Base-by-base conservation (phyloP, 2,329 filamentous ascomycete genomes). In the Phialophora chinensis region DNA sequence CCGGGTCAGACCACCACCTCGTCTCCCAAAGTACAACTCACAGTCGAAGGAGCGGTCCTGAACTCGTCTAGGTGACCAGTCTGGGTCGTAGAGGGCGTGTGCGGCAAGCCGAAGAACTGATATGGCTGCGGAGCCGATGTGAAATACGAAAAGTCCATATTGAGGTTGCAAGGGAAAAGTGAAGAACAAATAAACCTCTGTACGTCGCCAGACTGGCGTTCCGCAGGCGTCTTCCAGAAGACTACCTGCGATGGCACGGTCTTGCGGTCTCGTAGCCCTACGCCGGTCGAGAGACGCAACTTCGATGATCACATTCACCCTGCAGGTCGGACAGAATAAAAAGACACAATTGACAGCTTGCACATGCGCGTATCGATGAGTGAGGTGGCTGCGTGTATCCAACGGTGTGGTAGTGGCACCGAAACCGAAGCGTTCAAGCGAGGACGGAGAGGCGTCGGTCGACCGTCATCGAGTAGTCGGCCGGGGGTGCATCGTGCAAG, bases 71-170 rank as follows among this genome's bases (percentile, higher is more conserved):
- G 75, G 66, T 74, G 75, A 63, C 75, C 75, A 66, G 73, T 74
- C 68, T 76, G 76, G 17, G 74, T 74, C 38, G 79, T 79, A 50
- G 63, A 74, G 63, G 67, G 74, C 56, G 75, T 77, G 3, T 76
- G 75, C 20, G 82, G 78, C 66, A 85, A 76, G 60, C 80, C 81
- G 58, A 84, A 79, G 68, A 84, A 83, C 47, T 81, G 79, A 71
- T 83, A 87, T 20, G 75, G 73, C 56, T 73, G 72, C 23, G 79
- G 73, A 38, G 79, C 76, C 20, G 80, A 73, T 59, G 76, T 74
- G 71, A 83, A 87, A 75, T 84, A 87, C 61, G 81, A 79, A 75
- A 86, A 88, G 72, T 88, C 85, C 85, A 88, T 88, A 50, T 27
- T 27, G 25, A 29, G 25, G 33, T 20, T 14, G n/a, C 25, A 35